These are phyloP conservation scores for Persicaria maculosa DNA, from an alignment of 148 eudicot species.

Conservation along the genomic window DNA sequence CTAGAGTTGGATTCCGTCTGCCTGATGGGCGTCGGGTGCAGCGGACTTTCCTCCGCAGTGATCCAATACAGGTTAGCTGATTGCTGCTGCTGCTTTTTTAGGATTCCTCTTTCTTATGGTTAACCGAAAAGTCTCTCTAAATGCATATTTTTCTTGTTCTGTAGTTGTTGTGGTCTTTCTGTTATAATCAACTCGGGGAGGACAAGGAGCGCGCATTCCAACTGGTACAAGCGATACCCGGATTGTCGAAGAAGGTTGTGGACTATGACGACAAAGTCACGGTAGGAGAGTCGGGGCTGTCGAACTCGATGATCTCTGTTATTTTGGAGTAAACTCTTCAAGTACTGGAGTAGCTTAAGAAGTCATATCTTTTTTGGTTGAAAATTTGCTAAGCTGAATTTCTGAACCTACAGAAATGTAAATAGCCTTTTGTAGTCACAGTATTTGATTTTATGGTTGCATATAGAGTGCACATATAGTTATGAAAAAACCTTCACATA, in stretches of 20 bases:
- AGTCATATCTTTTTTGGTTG: too few relatives aligned
- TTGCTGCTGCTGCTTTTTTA: conserved; percentile 13
- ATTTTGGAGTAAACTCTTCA: conserved; percentile 38
- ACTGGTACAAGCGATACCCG: conserved; percentile 57
- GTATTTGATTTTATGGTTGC: too few relatives aligned
- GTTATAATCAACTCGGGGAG: conserved; percentile 35
- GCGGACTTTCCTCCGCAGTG: conserved; percentile 71
- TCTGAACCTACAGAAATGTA: too few relatives aligned
- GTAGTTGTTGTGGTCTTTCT: conserved; percentile 70
- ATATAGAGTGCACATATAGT: too few relatives aligned
- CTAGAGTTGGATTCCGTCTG: conserved; percentile 86
- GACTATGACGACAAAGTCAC: conserved; percentile 38
- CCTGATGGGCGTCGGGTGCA: conserved; percentile 96
- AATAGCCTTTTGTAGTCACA: too few relatives aligned
- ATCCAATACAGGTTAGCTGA: conserved; percentile 60
- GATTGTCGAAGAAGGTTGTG: conserved; percentile 31
- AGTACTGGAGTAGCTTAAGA: too few relatives aligned
- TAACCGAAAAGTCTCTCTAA: not conserved
- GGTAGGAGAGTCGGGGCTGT: conserved; percentile 48
- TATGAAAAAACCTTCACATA: too few relatives aligned
- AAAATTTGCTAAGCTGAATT: too few relatives aligned
- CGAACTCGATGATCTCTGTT: conserved; percentile 57
- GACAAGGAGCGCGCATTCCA: conserved; percentile 26
- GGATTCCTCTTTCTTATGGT: not conserved
- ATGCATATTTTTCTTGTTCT: not conserved